These are phyloP conservation scores for Arctium minus DNA, from an alignment of 129 eudicot species.

Conservation along the genomic window DNA sequence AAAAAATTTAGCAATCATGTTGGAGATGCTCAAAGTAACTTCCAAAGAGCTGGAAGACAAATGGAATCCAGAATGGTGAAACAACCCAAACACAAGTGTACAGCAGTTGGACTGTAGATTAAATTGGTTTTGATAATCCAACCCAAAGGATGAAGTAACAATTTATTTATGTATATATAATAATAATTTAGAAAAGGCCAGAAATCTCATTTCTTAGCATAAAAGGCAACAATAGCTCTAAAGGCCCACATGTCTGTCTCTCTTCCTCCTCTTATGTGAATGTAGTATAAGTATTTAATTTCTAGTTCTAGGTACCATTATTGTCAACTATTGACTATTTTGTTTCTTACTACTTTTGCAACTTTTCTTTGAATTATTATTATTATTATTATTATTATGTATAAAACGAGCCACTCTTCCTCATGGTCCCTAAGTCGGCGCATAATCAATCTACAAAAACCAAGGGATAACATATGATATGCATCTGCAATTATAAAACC, in stretches of 20 bases:
- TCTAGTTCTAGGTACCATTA: not conserved
- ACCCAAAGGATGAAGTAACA: not conserved
- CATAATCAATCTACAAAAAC: not conserved
- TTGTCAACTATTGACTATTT: not conserved
- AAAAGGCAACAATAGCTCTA: conserved; percentile 9
- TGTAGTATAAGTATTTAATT: not conserved
- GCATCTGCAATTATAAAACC: not conserved
- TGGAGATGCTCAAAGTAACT: not conserved
- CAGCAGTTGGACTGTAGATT: not conserved
- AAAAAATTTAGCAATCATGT: too few relatives aligned
- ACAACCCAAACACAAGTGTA: not conserved
- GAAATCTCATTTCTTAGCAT: conserved; percentile 16
- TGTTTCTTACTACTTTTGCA: not conserved
- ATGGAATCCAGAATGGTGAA: not conserved
- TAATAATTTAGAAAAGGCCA: not conserved
- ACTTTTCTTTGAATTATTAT: not conserved
- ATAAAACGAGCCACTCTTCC: not conserved
- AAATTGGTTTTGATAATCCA: not conserved
- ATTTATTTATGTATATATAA: not conserved
- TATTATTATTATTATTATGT: too few relatives aligned
- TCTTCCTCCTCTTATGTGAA: not conserved
- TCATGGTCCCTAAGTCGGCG: not conserved
- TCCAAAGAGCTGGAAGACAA: conserved; percentile 10
- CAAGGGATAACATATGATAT: too few relatives aligned
- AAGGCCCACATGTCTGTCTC: not conserved